Conservation (phyloP, 2,329 filamentous ascomycete species). For the Aspergillus spinulosporus region DNA sequence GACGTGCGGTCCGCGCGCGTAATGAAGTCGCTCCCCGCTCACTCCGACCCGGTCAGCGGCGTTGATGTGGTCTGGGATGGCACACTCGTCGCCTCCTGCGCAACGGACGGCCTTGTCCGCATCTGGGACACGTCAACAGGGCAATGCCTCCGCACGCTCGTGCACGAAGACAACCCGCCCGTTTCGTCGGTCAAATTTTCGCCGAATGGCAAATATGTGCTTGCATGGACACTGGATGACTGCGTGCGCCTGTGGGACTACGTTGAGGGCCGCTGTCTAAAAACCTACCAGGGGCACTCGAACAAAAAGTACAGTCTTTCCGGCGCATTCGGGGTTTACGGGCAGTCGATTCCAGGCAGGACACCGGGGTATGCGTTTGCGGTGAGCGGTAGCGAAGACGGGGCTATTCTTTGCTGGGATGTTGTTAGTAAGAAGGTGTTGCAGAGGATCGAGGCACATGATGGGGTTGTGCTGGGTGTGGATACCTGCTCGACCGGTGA, state of each 20-base stretch:
- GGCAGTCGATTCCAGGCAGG: constrained; percentile 28
- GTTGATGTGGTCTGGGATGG: constrained; percentile 93
- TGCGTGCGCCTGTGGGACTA: constrained; percentile 95
- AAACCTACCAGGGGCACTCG: constrained; percentile 92
- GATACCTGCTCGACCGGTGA: constrained; percentile 58
- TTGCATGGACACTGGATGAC: constrained; percentile 88
- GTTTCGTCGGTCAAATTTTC: constrained; percentile 89
- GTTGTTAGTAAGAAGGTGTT: constrained; percentile 80
- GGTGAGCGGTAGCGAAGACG: constrained; percentile 83
- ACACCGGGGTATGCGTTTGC: constrained; percentile 60
- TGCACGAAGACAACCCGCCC: constrained; percentile 92
- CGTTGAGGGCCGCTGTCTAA: constrained; percentile 83
- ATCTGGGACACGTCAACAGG: constrained; percentile 96
- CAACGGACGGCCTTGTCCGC: constrained; percentile 85
- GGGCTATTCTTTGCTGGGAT: constrained; percentile 84
- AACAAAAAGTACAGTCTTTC: constrained; percentile 84
- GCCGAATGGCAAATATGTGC: constrained; percentile 88
- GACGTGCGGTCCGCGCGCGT: constrained; percentile 83
- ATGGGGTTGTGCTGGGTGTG: constrained; percentile 60
- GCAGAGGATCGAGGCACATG: constrained; percentile 62
- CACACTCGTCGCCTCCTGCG: constrained; percentile 87
- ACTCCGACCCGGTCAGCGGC: constrained; percentile 90
- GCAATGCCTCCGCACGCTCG: constrained; percentile 89
- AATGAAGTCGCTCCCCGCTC: constrained; percentile 89
- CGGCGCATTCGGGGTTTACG: constrained; percentile 75